Evolutionary conservation across 176 grass and related monocot genomes (phyloP).

Genomic region (Stipa capillata): DNA sequence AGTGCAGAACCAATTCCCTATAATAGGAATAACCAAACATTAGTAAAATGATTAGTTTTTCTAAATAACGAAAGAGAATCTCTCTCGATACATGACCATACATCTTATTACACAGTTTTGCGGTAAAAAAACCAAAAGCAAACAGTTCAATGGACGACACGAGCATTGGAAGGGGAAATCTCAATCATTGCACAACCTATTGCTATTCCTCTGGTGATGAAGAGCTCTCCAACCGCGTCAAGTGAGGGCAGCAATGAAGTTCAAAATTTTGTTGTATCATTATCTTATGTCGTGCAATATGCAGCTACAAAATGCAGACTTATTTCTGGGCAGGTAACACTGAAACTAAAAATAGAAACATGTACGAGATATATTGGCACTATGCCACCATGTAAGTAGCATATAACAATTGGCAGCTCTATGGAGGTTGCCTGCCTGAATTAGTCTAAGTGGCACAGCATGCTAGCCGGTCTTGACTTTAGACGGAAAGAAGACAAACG

Average conservation of each 20-base stretch:
- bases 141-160: too few species aligned
- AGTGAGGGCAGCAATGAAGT: neutral
- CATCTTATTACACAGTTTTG: too few species aligned
- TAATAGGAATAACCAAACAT: too few species aligned
- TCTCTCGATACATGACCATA: too few species aligned
- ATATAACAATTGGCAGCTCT: neutral
- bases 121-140: too few species aligned
- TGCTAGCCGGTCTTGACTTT: neutral
- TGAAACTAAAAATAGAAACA: neutral
- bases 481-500: neutral
- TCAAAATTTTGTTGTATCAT: neutral
- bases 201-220: too few species aligned
- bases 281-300: neutral
- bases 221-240: too few species aligned
- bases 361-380: neutral
- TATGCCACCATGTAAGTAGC: neutral
- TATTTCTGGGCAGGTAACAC: neutral
- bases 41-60: too few species aligned
- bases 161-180: too few species aligned
- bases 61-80: too few species aligned
- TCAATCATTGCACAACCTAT: too few species aligned
- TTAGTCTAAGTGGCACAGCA: neutral
- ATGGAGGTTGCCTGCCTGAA: neutral
- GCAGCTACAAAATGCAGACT: neutral
- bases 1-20: too few species aligned